These are phyloP conservation scores for Entrophospora sp. DNA, from an alignment of 192 early-diverging fungal species.

Conservation along the genomic window DNA sequence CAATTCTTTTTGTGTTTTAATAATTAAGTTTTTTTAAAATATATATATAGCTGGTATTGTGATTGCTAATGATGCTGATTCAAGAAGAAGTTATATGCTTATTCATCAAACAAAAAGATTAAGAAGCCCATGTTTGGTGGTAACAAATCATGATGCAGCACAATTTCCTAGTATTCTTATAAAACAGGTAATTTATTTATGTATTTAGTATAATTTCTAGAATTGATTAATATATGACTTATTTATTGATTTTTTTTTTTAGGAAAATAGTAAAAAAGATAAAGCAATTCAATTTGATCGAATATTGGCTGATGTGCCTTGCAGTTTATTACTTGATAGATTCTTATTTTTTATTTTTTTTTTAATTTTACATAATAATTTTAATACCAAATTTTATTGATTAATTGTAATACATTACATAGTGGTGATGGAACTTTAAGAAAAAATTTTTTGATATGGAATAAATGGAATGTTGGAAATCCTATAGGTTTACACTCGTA, in stretches of 20 bases:
- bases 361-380: too few relatives aligned
- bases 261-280: constrained; percentile 23
- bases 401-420: neutral
- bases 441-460: constrained; percentile 93
- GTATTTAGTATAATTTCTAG: neutral
- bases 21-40: neutral
- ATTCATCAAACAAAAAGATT: constrained; percentile 94
- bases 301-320: constrained; percentile 95
- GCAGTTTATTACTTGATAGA: constrained; percentile 51
- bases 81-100: constrained; percentile 84
- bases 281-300: constrained; percentile 83
- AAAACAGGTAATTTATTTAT: neutral
- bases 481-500: constrained; percentile 74
- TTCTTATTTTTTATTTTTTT: too few relatives aligned
- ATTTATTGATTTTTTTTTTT: constrained; percentile 21
- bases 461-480: constrained; percentile 66
- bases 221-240: constrained; percentile 14
- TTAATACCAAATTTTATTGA: too few relatives aligned
- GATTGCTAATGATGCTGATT: constrained; percentile 95
- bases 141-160: constrained; percentile 94
- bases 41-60: constrained; percentile 59
- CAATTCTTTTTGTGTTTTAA: neutral
- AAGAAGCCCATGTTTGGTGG: constrained; percentile 83
- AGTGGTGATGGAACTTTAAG: constrained; percentile 95
- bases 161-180: constrained; percentile 70